phyloP scores from a whole-genome alignment of 1,284 basidiomycete species.

The Sporisorium graminicola region DNA sequence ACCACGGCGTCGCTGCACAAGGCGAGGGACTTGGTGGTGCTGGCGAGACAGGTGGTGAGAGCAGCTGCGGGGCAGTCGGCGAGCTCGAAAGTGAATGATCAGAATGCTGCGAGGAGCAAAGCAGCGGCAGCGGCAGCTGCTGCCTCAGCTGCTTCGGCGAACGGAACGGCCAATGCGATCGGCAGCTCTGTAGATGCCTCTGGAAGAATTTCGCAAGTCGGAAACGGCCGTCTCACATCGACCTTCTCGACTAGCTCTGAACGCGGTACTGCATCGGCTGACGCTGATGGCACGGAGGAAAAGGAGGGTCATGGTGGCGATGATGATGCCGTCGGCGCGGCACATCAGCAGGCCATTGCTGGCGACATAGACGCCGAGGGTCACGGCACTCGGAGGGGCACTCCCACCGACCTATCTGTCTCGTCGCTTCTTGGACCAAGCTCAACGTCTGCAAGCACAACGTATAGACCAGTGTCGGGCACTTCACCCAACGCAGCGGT shows the following conservation, averaged over 20 bases:
- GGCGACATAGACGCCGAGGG: neutral
- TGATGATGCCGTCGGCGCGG: neutral
- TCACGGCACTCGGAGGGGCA: constrained; percentile 10
- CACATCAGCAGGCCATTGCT: neutral
- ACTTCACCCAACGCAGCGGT: neutral
- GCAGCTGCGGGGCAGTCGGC: constrained; percentile 40
- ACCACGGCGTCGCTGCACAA: constrained; percentile 48
- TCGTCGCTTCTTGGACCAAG: constrained; percentile 25
- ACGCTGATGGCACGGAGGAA: neutral
- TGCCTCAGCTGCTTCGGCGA: neutral
- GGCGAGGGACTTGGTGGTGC: constrained; percentile 42
- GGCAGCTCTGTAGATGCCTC: constrained; percentile 2
- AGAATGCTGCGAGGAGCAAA: constrained; percentile 14
- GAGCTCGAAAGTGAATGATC: constrained; percentile 23
- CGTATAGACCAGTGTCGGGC: constrained; percentile 12
- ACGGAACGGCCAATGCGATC: neutral
- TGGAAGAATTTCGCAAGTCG: constrained; percentile 5
- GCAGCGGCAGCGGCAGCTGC: constrained; percentile 8
- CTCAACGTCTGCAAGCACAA: neutral
- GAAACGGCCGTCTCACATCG: constrained; percentile 14
- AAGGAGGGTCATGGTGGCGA: neutral
- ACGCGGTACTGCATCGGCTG: constrained; percentile 26
- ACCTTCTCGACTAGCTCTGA: constrained; percentile 49
- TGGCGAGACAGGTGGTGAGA: constrained; percentile 46
- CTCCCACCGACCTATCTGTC: constrained; percentile 18